Percentiles rank a stretch among this genome's conserved stretches.
Evolutionary conservation across 495 filamentous ascomycete species (phyloP).

Genomic region (Podospora fimiseda): DNA sequence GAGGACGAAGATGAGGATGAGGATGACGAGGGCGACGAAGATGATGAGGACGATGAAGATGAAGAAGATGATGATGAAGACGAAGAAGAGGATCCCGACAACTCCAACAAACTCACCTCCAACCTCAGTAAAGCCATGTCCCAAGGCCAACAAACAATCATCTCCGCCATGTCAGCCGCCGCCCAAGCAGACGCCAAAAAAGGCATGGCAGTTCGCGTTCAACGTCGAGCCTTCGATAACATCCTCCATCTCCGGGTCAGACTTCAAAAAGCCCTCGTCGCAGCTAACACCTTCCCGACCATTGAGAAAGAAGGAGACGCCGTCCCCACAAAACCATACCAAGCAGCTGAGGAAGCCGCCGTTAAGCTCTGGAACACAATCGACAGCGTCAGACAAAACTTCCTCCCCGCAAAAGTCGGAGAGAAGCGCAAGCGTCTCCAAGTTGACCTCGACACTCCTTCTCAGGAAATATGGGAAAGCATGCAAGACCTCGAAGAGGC

Average conservation of each 20-base stretch:
- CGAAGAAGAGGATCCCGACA: constrained; percentile 16
- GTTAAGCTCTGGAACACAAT: constrained; percentile 81
- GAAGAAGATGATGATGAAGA: constrained; percentile 35
- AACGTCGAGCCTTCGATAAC: constrained; percentile 77
- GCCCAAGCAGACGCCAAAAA: constrained; percentile 76
- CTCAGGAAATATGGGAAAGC: constrained; percentile 61
- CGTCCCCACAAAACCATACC: constrained; percentile 43
- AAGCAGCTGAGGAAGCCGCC: constrained; percentile 82
- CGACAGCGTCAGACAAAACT: constrained; percentile 59
- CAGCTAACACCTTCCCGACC: constrained; percentile 66
- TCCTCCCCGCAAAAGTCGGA: constrained; percentile 33
- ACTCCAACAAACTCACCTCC: background rate
- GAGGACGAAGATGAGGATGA: constrained; percentile 33
- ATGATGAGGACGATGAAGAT: constrained; percentile 31
- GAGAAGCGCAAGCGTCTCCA: constrained; percentile 53
- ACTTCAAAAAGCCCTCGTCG: constrained; percentile 80
- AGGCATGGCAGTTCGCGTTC: constrained; percentile 74
- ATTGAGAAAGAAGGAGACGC: constrained; percentile 32
- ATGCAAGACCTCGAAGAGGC: constrained; percentile 61
- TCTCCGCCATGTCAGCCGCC: constrained; percentile 63
- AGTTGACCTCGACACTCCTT: constrained; percentile 45
- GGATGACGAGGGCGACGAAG: constrained; percentile 31
- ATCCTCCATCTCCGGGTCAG: constrained; percentile 83
- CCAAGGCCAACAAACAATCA: constrained; percentile 63
- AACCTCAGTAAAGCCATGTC: constrained; percentile 58